These are phyloP conservation scores for Domatiomyces globalis DNA, from an alignment of 2,329 filamentous ascomycete genomes.

Conservation along the genomic window DNA sequence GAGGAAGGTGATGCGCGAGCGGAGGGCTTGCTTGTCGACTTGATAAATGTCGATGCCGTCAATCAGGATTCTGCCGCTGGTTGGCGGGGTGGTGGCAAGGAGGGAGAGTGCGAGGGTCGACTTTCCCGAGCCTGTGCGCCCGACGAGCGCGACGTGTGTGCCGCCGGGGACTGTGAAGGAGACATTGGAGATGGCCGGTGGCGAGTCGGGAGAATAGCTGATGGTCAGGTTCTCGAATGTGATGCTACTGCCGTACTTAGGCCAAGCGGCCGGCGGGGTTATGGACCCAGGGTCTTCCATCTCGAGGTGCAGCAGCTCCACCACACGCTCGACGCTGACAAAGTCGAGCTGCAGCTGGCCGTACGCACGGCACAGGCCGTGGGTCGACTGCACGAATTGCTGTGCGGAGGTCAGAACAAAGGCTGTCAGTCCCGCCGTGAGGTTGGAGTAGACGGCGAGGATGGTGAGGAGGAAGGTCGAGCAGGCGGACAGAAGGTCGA, in stretches of 20 bases:
- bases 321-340: conserved; percentile 73
- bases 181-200: conserved; percentile 55
- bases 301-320: conserved; percentile 66
- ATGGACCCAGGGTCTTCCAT: conserved; percentile 56
- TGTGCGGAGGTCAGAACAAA: conserved; percentile 66
- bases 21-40: conserved; percentile 45
- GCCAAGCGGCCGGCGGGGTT: conserved; percentile 63
- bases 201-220: conserved; percentile 63
- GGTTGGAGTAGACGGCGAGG: conserved; percentile 58
- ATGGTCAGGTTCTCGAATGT: conserved; percentile 65
- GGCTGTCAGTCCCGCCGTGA: conserved; percentile 64
- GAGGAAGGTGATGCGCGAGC: conserved; percentile 50
- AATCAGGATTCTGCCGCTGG: conserved; percentile 41
- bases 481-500: conserved; percentile 55
- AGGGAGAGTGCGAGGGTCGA: conserved; percentile 56
- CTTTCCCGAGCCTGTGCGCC: conserved; percentile 68
- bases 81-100: conserved; percentile 41
- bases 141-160: conserved; percentile 64
- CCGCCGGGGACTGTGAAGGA: conserved; percentile 63
- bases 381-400: conserved; percentile 51
- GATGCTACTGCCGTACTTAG: conserved; percentile 55
- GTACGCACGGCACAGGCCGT: conserved; percentile 62
- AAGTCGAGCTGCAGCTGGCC: conserved; percentile 84
- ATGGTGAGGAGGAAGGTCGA: conserved; percentile 62
- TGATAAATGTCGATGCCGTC: conserved; percentile 47